Evolutionary conservation across 177 flowering plant species (phyloP).

Genomic region (Vitis hybrid): DNA sequence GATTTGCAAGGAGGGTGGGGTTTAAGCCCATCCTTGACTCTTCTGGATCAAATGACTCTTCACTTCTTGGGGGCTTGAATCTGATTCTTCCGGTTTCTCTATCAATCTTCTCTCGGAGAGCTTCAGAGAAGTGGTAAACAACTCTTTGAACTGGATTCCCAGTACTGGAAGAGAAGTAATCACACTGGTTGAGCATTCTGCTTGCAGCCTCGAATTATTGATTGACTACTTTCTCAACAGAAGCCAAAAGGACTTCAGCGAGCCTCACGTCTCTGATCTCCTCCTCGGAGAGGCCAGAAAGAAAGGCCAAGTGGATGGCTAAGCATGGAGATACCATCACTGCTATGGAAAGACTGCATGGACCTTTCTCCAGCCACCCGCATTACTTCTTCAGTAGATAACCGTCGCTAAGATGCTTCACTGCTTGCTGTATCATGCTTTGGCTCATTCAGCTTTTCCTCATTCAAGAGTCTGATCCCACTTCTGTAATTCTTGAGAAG

Average conservation of each 20-base stretch:
- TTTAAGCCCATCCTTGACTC: conserved; percentile 20
- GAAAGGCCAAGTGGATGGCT: conserved; percentile 26
- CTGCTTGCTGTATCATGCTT: background rate
- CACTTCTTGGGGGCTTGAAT: conserved; percentile 7
- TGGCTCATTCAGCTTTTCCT: conserved; percentile 10
- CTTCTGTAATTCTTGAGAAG: conserved; percentile 27
- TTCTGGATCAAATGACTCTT: conserved; percentile 11
- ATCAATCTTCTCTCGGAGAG: conserved; percentile 45
- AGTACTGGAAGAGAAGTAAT: conserved; percentile 24
- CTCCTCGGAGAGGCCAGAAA: conserved; percentile 27
- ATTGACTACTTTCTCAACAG: conserved; percentile 41
- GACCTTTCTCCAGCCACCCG: conserved; percentile 39
- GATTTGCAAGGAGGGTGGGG: conserved; percentile 19
- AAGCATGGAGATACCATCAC: conserved; percentile 15
- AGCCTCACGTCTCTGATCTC: conserved; percentile 42
- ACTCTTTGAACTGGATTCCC: conserved; percentile 49
- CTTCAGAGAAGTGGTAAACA: conserved; percentile 43
- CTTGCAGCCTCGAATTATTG: conserved; percentile 40
- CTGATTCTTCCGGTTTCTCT: conserved; percentile 21
- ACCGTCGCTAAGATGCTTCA: background rate
- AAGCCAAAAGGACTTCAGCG: conserved; percentile 37
- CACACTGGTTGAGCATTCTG: conserved; percentile 36
- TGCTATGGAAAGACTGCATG: conserved; percentile 20
- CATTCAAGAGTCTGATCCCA: conserved; percentile 23
- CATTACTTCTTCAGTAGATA: conserved; percentile 41